Percentiles rank a stretch among this genome's conserved stretches.
Evolutionary conservation across 176 grass and related monocot genomes (phyloP).

Genomic region (Avena insularis): DNA sequence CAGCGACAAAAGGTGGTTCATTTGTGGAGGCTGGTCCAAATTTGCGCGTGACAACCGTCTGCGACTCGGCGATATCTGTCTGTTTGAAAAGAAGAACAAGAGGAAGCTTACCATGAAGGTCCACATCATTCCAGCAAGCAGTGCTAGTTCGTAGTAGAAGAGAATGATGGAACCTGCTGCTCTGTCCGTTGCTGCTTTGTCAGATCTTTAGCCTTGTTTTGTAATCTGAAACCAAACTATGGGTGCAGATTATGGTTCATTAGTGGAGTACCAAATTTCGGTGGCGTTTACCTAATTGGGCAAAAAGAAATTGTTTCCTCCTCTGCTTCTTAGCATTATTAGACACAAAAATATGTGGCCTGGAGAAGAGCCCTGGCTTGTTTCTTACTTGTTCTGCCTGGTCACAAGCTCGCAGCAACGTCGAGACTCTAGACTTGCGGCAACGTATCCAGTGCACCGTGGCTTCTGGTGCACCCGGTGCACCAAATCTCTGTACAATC

Average conservation of each 20-base stretch:
- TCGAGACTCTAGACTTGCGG: background rate
- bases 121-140: slow-evolving; percentile 34
- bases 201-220: background rate
- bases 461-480: no score
- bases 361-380: background rate
- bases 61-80: slow-evolving; percentile 1
- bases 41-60: slow-evolving; percentile 52
- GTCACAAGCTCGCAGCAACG: background rate
- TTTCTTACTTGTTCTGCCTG: background rate
- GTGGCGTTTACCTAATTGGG: no score
- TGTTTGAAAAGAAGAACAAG: slow-evolving; percentile 1
- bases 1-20: slow-evolving; percentile 9
- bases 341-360: no score
- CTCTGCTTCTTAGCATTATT: no score
- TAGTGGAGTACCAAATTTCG: no score
- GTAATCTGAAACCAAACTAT: background rate
- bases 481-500: no score
- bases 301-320: no score
- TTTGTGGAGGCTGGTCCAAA: slow-evolving; percentile 32
- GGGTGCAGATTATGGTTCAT: no score
- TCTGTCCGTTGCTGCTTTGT: background rate
- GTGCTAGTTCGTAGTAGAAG: background rate
- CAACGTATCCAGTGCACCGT: no score
- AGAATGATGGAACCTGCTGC: background rate
- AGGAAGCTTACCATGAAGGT: slow-evolving; percentile 3